phyloP scores from a whole-genome alignment of 2,329 filamentous ascomycete genomes.

The Colletotrichum tofieldiae region DNA sequence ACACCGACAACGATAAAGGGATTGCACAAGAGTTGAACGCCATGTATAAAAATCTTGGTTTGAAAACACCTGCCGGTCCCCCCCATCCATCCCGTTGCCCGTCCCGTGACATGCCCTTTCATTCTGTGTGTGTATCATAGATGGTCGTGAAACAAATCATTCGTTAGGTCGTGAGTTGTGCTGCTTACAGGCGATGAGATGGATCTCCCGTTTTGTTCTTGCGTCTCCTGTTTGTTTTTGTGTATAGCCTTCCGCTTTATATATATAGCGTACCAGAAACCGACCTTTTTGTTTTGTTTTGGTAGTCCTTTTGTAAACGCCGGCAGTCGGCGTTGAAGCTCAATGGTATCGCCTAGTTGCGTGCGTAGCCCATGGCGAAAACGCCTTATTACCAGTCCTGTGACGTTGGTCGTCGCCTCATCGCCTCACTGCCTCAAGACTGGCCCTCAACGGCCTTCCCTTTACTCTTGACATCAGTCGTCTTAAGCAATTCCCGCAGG shows the following conservation, averaged over 20 bases:
- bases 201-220: neutral
- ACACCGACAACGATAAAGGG: neutral
- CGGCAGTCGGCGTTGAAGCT: neutral
- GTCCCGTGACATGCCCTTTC: neutral
- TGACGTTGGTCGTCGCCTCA: neutral
- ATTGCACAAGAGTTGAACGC: neutral
- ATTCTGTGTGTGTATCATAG: slow-evolving; percentile 19
- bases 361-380: neutral
- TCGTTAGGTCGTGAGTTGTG: slow-evolving; percentile 33
- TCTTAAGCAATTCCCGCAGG: slow-evolving; percentile 67
- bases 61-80: neutral
- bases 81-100: neutral
- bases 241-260: slow-evolving; percentile 36
- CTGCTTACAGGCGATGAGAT: slow-evolving; percentile 26
- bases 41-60: slow-evolving; percentile 3
- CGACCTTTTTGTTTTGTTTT: slow-evolving; percentile 10
- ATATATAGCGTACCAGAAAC: slow-evolving; percentile 29
- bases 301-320: slow-evolving; percentile 13
- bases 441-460: slow-evolving; percentile 52
- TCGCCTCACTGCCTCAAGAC: slow-evolving; percentile 10
- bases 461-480: slow-evolving; percentile 50
- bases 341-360: neutral
- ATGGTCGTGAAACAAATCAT: slow-evolving; percentile 17
- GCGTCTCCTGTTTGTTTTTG: slow-evolving; percentile 24
- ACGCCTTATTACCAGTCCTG: neutral